Base-by-base conservation (phyloP, 2,329 filamentous ascomycete genomes). In the Aspergillus bombycis region DNA sequence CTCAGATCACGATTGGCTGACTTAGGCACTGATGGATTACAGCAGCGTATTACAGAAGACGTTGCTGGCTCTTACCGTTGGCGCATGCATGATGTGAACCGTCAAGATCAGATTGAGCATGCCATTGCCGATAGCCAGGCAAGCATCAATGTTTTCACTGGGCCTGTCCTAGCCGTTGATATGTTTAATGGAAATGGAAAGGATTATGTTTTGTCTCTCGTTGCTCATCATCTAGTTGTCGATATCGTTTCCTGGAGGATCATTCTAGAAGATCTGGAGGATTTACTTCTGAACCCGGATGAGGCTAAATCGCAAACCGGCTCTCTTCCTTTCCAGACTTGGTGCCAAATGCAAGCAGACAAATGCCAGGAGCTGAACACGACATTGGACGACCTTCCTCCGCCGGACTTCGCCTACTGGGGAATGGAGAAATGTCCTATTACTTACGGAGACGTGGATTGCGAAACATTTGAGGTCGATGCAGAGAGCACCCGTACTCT, bases 191-290 rank as follows among this genome's bases (percentile, higher is more conserved):
- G 78, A 3, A 65, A 77, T 43, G 73, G 74, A 1, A 68, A 70
- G 19, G 70, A 72, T 4, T 65, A 65, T 45, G 59, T 77, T 1
- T 32, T 79, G 34, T 79, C 74, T 2, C 68, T 79, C 62, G 74
- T 78, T 28, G 77, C 74, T 2, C 76, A 79, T 45, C 77, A 79
- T 61, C 58, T 79, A 34, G 73, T 78, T 8, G 74, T 79, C 11
- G 77, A 80, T 26, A 75, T 80, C 60, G 77, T 79, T 11, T 80
- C 77, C 0, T 80, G 78, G 78, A 71, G 76, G 11, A 74, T 80
- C 4, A 75, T 80, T 1, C 59, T 80, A 2, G 74, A 78, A 58
- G 77, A 79, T 46, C 52, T 79, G 52, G 77, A 79, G 64, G 77
- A 78, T 11, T 55, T 78, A 5, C 63, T 79, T 4, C 41, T 76